Base-by-base conservation (phyloP, 2,329 filamentous ascomycete genomes). In the Cadophora malorum region DNA sequence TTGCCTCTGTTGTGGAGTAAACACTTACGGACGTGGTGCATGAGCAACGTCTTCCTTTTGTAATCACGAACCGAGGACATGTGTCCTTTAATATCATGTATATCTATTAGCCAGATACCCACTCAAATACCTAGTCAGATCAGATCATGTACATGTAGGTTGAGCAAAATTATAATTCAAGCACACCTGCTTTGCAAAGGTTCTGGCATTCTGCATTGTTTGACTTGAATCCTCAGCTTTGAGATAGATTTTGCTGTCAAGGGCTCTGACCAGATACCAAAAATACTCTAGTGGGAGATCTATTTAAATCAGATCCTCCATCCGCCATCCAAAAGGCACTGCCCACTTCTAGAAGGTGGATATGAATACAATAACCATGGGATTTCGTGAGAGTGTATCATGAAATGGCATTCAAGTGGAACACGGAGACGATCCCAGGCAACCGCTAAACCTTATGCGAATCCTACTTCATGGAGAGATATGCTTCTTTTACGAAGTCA, bases 1-100 rank as follows among this genome's bases (percentile, higher is more conserved):
- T 19, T 8, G 4, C 4, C 56, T 3, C 23, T 28, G 25, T 0
- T 28, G 25, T 0, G 21, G 33, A 45, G 56, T 23, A 45, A 5
- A 41, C 33, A 45, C 21, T 8, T 21, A 19, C 33, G 7, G 35
- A 23, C 7, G 35, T 35, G 33, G 19, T 35, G 45, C 9, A 61
- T 61, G 64, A 66, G 55, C 64, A 38, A 66, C 56, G 64, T 52
- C 41, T 66, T 66, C n/a, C 35, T 41, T 65, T 50, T 52, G 33
- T 41, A 47, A 21, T 49, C 23, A 64, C 28, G 35, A 25, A 41
- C 53, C 28, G 2, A 47, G 62, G 50, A 64, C 21, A 19, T 55
- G 12, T 19, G 16, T 64, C 62, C 50, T 14, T 19, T 64, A 64
- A 64, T 64, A 64, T 19, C 41, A n/a, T 64, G 45, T 64, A 64